Percentiles rank a stretch among this genome's conserved stretches.
phyloP scores from a whole-genome alignment of 805 yeast species.

The Myxozyma neglecta region DNA sequence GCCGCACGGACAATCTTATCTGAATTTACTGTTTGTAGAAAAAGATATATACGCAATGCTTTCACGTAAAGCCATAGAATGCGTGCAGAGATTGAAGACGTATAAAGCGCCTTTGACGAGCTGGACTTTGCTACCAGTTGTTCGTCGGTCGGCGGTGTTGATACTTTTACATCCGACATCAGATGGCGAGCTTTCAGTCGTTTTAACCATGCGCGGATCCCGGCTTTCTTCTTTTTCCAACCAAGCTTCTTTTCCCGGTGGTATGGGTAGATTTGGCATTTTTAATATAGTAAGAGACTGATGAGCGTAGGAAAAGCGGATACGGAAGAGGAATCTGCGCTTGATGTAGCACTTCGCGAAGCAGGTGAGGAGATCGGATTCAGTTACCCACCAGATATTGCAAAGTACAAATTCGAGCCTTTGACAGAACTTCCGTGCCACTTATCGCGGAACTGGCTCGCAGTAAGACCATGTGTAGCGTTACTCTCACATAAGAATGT shows the following conservation, averaged over 20 bases:
- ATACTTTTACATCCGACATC: slow-evolving; percentile 65
- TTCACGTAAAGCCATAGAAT: slow-evolving; percentile 12
- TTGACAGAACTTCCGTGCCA: slow-evolving; percentile 72
- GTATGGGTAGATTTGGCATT: slow-evolving; percentile 47
- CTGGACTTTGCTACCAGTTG: slow-evolving; percentile 60
- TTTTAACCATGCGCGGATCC: slow-evolving; percentile 75
- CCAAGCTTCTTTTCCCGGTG: slow-evolving; percentile 92
- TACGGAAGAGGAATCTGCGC: slow-evolving; percentile 57
- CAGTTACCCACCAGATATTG: slow-evolving; percentile 38
- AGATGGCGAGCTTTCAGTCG: slow-evolving; percentile 69
- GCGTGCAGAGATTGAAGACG: slow-evolving; percentile 24
- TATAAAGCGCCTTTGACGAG: slow-evolving; percentile 23
- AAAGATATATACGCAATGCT: not conserved
- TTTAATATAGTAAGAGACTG: slow-evolving; percentile 35
- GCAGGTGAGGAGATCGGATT: slow-evolving; percentile 86
- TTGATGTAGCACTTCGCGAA: slow-evolving; percentile 78
- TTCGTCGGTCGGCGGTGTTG: slow-evolving; percentile 77
- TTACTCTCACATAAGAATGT: slow-evolving; percentile 25
- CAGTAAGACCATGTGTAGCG: slow-evolving; percentile 71
- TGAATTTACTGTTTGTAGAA: not conserved
- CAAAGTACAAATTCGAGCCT: slow-evolving; percentile 59
- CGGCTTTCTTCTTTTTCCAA: slow-evolving; percentile 76
- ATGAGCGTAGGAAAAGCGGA: slow-evolving; percentile 85
- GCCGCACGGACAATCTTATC: slow-evolving; percentile 6
- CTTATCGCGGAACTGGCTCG: slow-evolving; percentile 74